Evolutionary conservation across 2,329 filamentous ascomycete genomes (phyloP).

Genomic region (Blastomyces emzantsi): DNA sequence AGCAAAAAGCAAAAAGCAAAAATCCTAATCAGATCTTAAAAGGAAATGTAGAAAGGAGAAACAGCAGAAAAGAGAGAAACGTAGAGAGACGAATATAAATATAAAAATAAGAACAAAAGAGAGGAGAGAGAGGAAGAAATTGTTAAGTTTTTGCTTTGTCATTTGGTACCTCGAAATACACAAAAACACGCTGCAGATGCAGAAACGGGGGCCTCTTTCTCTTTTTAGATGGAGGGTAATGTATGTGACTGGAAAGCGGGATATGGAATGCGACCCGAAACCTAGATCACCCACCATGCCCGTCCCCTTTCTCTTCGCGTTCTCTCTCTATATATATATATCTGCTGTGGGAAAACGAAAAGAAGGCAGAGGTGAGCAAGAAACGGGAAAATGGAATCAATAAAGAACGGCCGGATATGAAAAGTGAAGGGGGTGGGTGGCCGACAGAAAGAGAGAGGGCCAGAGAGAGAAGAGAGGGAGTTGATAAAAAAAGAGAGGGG

Average conservation of each 20-base stretch:
- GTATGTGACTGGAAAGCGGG: not conserved
- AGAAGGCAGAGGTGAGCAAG: not conserved
- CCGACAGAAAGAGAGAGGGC: slow-evolving; percentile 17
- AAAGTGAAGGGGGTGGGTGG: not conserved
- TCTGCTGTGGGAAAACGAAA: not conserved
- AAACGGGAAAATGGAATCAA: slow-evolving; percentile 1
- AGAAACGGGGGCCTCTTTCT: not conserved
- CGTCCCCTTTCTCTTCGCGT: no score
- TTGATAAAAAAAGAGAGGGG: not conserved
- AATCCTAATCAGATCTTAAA: slow-evolving; percentile 14
- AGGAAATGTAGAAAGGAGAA: slow-evolving; percentile 8
- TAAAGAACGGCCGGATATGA: no score
- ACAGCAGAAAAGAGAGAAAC: slow-evolving; percentile 16
- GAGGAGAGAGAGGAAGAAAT: slow-evolving; percentile 13
- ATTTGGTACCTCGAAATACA: not conserved
- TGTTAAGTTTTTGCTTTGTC: not conserved
- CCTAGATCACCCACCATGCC: no score
- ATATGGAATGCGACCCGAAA: no score
- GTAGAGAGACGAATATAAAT: slow-evolving; percentile 11
- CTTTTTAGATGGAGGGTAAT: not conserved
- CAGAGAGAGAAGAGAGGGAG: slow-evolving; percentile 17
- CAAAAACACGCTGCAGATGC: not conserved
- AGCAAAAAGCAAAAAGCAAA: not conserved
- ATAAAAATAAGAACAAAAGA: slow-evolving; percentile 3
- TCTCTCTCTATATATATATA: no score